Evolutionary conservation across 2,329 filamentous ascomycete genomes (phyloP).

Genomic region (Exserohilum rostratum): DNA sequence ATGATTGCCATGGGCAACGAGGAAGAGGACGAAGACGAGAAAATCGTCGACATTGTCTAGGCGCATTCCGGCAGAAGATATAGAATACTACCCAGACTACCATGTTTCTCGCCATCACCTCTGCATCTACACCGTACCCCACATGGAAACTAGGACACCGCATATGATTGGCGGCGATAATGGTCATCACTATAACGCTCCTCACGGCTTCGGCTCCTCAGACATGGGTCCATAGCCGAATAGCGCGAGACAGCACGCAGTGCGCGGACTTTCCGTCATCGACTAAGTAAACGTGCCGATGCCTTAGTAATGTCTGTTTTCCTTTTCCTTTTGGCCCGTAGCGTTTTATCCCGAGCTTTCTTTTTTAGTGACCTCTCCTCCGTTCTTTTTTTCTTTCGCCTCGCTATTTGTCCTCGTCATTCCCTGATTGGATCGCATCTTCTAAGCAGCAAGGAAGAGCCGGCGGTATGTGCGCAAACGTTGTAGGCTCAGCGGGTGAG

Average conservation of each 20-base stretch:
- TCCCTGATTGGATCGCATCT: constrained; percentile 1
- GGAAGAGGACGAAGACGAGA: constrained; percentile 46
- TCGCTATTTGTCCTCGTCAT: not conserved
- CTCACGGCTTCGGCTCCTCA: constrained; percentile 18
- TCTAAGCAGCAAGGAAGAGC: not conserved
- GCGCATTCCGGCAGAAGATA: not conserved
- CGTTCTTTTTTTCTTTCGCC: not conserved
- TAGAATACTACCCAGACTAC: not conserved
- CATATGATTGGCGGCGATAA: constrained; percentile 21
- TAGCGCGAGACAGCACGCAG: not conserved
- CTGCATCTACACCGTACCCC: not conserved
- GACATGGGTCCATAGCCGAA: not conserved
- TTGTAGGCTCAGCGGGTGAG: not conserved
- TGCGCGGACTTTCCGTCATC: constrained; percentile 13
- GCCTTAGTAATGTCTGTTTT: not conserved
- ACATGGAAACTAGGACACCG: not conserved
- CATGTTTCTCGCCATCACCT: not conserved
- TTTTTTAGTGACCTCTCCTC: not conserved
- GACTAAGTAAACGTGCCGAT: constrained; percentile 9
- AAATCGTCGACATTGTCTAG: constrained; percentile 44
- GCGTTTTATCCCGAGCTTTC: not conserved
- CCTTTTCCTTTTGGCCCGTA: not conserved
- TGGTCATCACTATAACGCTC: constrained; percentile 15
- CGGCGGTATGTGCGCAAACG: constrained; percentile 1
- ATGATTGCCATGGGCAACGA: constrained; percentile 38